phyloP scores from a whole-genome alignment of 257 asterid species.

The Marsdenia floribunda region DNA sequence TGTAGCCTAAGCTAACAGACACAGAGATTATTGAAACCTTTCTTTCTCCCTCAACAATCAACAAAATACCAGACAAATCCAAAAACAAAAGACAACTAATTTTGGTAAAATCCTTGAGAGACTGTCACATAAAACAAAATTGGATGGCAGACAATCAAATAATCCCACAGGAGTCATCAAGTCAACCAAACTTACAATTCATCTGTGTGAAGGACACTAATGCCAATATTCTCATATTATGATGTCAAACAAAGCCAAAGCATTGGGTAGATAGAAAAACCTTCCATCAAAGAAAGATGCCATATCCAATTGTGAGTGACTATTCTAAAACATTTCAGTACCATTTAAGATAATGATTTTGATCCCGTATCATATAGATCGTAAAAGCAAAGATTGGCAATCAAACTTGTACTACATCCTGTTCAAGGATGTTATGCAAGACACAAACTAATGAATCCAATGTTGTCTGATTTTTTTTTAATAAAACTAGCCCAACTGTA shows the following conservation, averaged over 20 bases:
- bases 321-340: neutral
- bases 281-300: neutral
- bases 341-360: neutral
- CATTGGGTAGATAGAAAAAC: neutral
- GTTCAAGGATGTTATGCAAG: neutral
- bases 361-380: neutral
- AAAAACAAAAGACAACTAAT: neutral
- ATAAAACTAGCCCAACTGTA: neutral
- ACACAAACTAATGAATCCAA: neutral
- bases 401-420: neutral
- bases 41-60: neutral
- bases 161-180: neutral
- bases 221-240: neutral
- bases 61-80: constrained; percentile 4
- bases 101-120: neutral
- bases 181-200: neutral
- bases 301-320: neutral
- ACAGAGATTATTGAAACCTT: neutral
- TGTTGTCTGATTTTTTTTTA: neutral
- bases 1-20: constrained; percentile 1
- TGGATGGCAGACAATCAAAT: neutral
- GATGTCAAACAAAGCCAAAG: neutral
- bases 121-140: neutral
- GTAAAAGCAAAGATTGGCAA: neutral
- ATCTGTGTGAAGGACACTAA: neutral